Conservation (phyloP, 1,139 yeast genomes). For the Saccharomyces uvarum region DNA sequence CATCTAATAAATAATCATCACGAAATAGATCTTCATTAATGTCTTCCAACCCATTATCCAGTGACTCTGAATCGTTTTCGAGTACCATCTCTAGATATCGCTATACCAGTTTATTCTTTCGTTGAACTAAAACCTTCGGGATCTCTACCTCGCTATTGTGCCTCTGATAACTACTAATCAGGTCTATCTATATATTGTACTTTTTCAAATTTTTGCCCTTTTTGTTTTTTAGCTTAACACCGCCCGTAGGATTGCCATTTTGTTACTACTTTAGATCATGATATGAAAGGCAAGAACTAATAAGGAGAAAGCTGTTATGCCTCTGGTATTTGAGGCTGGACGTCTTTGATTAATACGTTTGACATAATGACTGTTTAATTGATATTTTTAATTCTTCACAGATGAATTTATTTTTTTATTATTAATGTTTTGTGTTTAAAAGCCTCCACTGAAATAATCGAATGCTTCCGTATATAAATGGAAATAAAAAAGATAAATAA, state of each 20-base stretch:
- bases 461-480: no score
- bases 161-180: not conserved
- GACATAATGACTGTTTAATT: no score
- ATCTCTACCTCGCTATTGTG: not conserved
- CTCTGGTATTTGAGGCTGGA: no score
- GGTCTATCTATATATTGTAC: not conserved
- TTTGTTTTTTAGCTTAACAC: not conserved
- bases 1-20: not conserved
- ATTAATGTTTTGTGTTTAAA: no score
- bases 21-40: not conserved
- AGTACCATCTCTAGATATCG: not conserved
- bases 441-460: no score
- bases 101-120: no score
- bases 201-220: conserved; percentile 9
- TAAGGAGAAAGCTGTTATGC: not conserved
- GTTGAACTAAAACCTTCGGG: no score
- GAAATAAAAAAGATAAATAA: no score
- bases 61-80: not conserved
- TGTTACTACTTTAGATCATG: not conserved
- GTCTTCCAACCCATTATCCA: not conserved
- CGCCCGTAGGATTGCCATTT: not conserved
- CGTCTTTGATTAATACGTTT: no score
- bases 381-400: no score
- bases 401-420: no score
- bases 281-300: not conserved